These are phyloP conservation scores for Eruca vesicaria DNA, from an alignment of 441 rosid genomes.

Conservation along the genomic window DNA sequence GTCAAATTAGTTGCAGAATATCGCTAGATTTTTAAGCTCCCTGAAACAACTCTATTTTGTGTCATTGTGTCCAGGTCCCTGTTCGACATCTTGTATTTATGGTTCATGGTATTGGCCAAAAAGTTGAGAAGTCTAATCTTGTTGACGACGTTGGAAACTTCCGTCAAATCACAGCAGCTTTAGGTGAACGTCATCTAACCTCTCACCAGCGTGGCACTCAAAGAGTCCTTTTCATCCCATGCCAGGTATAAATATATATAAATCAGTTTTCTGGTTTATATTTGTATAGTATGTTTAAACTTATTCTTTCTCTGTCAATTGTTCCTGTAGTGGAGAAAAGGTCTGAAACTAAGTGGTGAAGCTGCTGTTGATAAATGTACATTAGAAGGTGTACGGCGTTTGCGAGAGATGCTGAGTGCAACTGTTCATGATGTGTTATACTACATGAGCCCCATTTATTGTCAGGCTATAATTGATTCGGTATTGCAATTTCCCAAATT, in stretches of 20 bases:
- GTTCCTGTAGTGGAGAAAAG: conserved; percentile 91
- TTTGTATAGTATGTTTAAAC: conserved; percentile 14
- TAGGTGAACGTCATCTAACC: conserved; percentile 80
- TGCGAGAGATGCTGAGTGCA: conserved; percentile 88
- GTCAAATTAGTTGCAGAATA: neutral
- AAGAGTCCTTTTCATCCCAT: conserved; percentile 93
- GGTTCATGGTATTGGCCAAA: conserved; percentile 99
- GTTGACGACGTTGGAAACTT: conserved; percentile 94
- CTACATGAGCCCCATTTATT: conserved; percentile 98
- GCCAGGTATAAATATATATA: conserved; percentile 64
- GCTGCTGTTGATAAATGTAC: conserved; percentile 93
- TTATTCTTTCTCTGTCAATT: conserved; percentile 7
- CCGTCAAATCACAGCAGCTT: conserved; percentile 80
- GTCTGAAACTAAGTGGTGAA: conserved; percentile 97
- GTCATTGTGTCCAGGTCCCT: conserved; percentile 70
- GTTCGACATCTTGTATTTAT: conserved; percentile 95
- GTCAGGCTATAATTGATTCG: conserved; percentile 94
- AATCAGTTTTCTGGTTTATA: neutral
- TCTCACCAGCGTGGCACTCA: conserved; percentile 74
- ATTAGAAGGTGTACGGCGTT: conserved; percentile 90
- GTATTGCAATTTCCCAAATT: conserved; percentile 41
- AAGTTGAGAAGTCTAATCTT: conserved; percentile 96
- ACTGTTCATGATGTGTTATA: conserved; percentile 98
- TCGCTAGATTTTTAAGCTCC: neutral
- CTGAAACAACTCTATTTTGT: conserved; percentile 3